Conservation (phyloP, 352 stramenopile species). For the Phytophthora uliginosa region DNA sequence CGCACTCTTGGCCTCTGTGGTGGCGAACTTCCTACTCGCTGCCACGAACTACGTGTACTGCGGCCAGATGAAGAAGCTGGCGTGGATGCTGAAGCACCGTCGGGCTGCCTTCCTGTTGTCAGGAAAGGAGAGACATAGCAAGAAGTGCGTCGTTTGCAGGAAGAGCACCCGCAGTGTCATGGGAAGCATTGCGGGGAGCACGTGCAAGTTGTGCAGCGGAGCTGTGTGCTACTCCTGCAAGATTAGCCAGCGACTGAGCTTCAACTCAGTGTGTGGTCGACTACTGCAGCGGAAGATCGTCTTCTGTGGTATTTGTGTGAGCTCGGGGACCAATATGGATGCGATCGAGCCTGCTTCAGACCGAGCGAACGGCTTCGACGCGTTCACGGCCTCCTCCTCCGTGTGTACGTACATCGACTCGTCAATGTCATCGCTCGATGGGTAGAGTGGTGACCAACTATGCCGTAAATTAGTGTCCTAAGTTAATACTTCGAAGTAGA, state of each 20-base stretch:
- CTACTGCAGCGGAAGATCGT: slow-evolving; percentile 45
- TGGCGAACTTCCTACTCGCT: slow-evolving; percentile 42
- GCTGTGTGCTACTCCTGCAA: slow-evolving; percentile 47
- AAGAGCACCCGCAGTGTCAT: slow-evolving; percentile 32
- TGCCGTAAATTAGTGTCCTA: background rate
- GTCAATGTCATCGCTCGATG: slow-evolving; percentile 12
- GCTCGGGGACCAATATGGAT: slow-evolving; percentile 36
- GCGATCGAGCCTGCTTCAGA: slow-evolving; percentile 31
- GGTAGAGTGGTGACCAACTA: background rate
- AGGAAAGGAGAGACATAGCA: background rate
- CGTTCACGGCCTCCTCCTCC: slow-evolving; percentile 19
- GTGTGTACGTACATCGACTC: slow-evolving; percentile 13
- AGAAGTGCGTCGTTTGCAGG: slow-evolving; percentile 34
- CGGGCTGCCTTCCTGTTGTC: slow-evolving; percentile 9
- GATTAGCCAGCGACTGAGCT: slow-evolving; percentile 45
- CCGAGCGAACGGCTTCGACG: slow-evolving; percentile 23
- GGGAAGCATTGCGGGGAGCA: slow-evolving; percentile 25
- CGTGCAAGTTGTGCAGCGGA: slow-evolving; percentile 37
- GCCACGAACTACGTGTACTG: slow-evolving; percentile 49
- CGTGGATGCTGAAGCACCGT: slow-evolving; percentile 44
- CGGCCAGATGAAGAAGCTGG: slow-evolving; percentile 62
- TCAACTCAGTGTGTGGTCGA: slow-evolving; percentile 32
- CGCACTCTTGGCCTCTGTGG: slow-evolving; percentile 27
- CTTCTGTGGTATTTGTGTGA: slow-evolving; percentile 51
- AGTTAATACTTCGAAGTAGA: background rate